Evolutionary conservation across 371 early-diverging fungal species (phyloP).

Genomic region (Rhizopus sp.): DNA sequence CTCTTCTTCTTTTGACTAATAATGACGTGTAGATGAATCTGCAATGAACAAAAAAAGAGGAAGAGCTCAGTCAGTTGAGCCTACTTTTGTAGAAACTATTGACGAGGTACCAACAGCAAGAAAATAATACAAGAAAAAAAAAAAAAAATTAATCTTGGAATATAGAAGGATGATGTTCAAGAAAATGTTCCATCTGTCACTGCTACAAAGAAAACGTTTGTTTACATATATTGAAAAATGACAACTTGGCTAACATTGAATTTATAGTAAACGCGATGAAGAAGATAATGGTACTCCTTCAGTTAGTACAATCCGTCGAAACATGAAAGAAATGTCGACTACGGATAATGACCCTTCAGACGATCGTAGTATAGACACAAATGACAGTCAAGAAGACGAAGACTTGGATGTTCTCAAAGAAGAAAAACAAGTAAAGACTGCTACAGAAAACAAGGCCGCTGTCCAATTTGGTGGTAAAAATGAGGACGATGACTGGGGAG

Average conservation of each 20-base stretch:
- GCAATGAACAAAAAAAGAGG: constrained; percentile 44
- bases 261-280: constrained; percentile 41
- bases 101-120: constrained; percentile 6
- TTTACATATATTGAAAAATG: not conserved
- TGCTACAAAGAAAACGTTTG: constrained; percentile 46
- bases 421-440: constrained; percentile 15
- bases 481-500: constrained; percentile 44
- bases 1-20: not conserved
- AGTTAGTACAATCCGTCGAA: constrained; percentile 43
- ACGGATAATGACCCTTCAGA: constrained; percentile 33
- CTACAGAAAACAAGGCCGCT: constrained; percentile 16
- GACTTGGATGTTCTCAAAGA: constrained; percentile 13
- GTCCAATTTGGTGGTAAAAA: constrained; percentile 37
- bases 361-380: constrained; percentile 4
- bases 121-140: not conserved
- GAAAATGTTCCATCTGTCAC: constrained; percentile 25
- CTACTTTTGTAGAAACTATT: constrained; percentile 23
- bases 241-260: constrained; percentile 1
- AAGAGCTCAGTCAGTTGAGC: constrained; percentile 49
- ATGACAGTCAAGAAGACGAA: constrained; percentile 13
- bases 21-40: constrained; percentile 31
- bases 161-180: not conserved
- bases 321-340: constrained; percentile 51
- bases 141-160: not conserved
- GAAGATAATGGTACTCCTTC: constrained; percentile 17